A percentile compares a stretch with the other conserved stretches of the same genome.
phyloP scores from a whole-genome alignment of 306 rosid genomes.

The Fragaria iinumae region DNA sequence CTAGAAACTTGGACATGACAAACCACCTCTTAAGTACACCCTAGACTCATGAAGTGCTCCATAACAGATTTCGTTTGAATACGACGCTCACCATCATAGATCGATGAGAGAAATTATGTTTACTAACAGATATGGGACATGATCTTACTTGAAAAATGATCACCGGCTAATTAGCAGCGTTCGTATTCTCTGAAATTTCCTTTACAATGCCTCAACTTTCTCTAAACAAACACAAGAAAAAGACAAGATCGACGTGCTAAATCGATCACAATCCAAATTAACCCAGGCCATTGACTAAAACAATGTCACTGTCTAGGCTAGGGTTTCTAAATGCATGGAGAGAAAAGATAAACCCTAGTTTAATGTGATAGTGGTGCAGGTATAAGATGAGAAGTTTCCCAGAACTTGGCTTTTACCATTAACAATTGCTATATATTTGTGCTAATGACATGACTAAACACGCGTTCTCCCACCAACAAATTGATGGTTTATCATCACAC shows the following conservation, averaged over 20 bases:
- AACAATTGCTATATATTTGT: neutral
- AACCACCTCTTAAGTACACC: too few species aligned
- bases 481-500: conserved; percentile 5
- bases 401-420: neutral
- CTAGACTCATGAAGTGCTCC: too few species aligned
- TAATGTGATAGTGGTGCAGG: conserved; percentile 11
- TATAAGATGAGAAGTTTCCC: neutral
- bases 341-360: neutral
- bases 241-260: neutral
- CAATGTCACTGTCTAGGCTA: neutral
- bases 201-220: neutral
- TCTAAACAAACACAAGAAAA: neutral
- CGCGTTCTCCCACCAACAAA: neutral
- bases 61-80: too few species aligned
- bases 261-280: neutral
- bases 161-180: neutral
- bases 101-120: too few species aligned
- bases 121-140: too few species aligned
- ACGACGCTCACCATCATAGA: too few species aligned
- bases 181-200: neutral
- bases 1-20: too few species aligned
- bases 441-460: neutral
- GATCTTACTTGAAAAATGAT: neutral
- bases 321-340: neutral
- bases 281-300: neutral